Base-by-base conservation (phyloP, 129 eudicot species). In the Flaveria robusta region DNA sequence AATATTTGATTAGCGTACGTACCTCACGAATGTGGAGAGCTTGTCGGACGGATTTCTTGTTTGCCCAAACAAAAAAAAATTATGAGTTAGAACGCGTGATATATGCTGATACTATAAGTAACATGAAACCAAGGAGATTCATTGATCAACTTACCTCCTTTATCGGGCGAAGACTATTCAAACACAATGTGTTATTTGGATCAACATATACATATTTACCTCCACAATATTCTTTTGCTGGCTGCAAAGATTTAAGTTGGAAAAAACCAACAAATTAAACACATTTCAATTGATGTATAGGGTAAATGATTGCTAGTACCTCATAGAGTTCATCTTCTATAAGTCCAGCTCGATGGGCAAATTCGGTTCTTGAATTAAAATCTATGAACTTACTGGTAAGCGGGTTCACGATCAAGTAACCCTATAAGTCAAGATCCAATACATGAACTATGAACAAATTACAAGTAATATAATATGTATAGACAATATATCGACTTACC, bases 21-120 rank as follows among this genome's bases (percentile, higher is more conserved):
- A 86, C 90, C 71, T 78, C 74, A 70, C 82, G 90, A 70, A 86
- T 64, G 59, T 83, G 86, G 59, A 86, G 87, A 42, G 90, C 90
- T 83, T 78, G 49, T 74, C 68, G 77, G 11, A 83, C 82, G 2
- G 75, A 41, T 47, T 81, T 72, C 39, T 41, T 66, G 76, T 86
- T 83, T 29, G 83, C 87, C 87, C 87, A 86, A 18, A 52, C 50
- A 41, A 11, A 50, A 69, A n/a, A 8, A 9, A 54, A 64, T 27
- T 18, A 46, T 31, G 3, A 31, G 54, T 19, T 78, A 34, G 24
- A 77, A 56, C 4, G 20, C 13, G 29, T 34, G 9, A 4, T 18
- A 24, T 14, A 16, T 12, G 19, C 31, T 39, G 10, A 43, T 45
- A 58, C 50, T 39, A 29, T 10, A 6, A 29, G 39, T 64, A 65